Evolutionary conservation across 2,329 filamentous ascomycete species (phyloP), one percentile per base, ranked within the genome.

Genomic region (Neofusicoccum laricinum): DNA sequence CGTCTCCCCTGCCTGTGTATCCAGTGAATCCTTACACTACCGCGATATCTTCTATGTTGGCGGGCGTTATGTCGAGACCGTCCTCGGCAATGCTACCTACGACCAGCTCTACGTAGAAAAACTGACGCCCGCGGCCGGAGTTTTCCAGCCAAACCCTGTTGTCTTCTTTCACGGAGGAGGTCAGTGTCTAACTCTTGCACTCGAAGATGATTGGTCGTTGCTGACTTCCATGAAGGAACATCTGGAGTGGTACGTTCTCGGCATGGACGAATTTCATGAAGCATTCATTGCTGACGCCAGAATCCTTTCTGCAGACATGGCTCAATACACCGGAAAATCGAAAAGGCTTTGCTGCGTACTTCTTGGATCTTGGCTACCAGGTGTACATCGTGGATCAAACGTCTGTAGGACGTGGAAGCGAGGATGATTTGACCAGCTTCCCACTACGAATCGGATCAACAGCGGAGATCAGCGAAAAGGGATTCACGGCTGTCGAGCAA

Each of bases 51-150:
- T 58, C 38, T 43, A 57, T 34, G n/a, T 32, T n/a, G 36, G 51
- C 15, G 25, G 25, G 25, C 25, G 25, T 7, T 30, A 48, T 48
- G 45, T 48, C 45, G 25, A 48, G 8, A 48, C 17, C 45, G 25
- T 10, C 45, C 2, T 19, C 7, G 65, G 66, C 3, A 63, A 69
- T n/a, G 14, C 32, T 4, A 53, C 15, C 6, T 53, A 58, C 17
- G 77, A 78, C 58, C 83, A 86, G 73, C 83, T 85, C 76, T 85
- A 85, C 67, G 81, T 85, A 25, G 84, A 86, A 73, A 76, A 76
- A 61, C 74, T 85, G n/a, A 67, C 68, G 6, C 80, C 81, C 15
- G 65, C 68, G 6, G 19, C 46, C 6, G 71, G 69, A 32, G 68
- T 53, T 64, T 21, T 67, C 58, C 49, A 70, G 36, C 64, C 66